Percentiles rank a stretch among this genome's conserved stretches.
Evolutionary conservation across 805 yeast species (phyloP).

Genomic region (Saturnispora silvae): DNA sequence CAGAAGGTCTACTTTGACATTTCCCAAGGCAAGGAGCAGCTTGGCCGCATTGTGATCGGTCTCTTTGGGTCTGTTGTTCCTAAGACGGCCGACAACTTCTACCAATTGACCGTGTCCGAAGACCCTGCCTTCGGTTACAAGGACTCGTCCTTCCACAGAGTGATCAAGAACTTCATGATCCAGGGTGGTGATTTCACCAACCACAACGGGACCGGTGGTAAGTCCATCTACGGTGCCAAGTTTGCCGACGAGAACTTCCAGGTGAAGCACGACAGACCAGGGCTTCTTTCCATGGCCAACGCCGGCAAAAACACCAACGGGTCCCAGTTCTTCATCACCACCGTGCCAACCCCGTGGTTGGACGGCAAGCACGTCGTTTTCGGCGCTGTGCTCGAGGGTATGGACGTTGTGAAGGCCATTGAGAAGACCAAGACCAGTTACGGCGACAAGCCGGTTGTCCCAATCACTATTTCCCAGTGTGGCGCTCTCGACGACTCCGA

Average conservation of each 20-base stretch:
- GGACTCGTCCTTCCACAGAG: slow-evolving; percentile 60
- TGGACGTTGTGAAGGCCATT: slow-evolving; percentile 68
- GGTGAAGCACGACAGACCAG: slow-evolving; percentile 59
- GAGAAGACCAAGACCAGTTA: slow-evolving; percentile 60
- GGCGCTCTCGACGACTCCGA: slow-evolving; percentile 51
- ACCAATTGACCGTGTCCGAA: slow-evolving; percentile 66
- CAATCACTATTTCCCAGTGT: slow-evolving; percentile 52
- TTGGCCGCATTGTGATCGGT: slow-evolving; percentile 83
- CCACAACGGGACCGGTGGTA: slow-evolving; percentile 65
- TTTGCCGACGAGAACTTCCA: slow-evolving; percentile 62
- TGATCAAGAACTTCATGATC: slow-evolving; percentile 62
- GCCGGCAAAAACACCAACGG: slow-evolving; percentile 79
- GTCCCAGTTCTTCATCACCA: slow-evolving; percentile 91
- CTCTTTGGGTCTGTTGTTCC: slow-evolving; percentile 81
- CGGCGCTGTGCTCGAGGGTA: slow-evolving; percentile 86
- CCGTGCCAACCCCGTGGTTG: slow-evolving; percentile 84
- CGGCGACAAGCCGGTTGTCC: slow-evolving; percentile 63
- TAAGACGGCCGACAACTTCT: slow-evolving; percentile 82
- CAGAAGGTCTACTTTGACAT: slow-evolving; percentile 80
- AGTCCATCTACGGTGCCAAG: slow-evolving; percentile 58
- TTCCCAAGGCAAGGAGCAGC: slow-evolving; percentile 60
- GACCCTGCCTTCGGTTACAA: slow-evolving; percentile 57
- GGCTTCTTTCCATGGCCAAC: slow-evolving; percentile 68
- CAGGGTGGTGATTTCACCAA: slow-evolving; percentile 76
- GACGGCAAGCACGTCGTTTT: slow-evolving; percentile 94